Percentiles rank a stretch among this genome's conserved stretches.
These are phyloP conservation scores for Lactuca saligna DNA, from an alignment of 129 eudicot species.

Conservation along the genomic window DNA sequence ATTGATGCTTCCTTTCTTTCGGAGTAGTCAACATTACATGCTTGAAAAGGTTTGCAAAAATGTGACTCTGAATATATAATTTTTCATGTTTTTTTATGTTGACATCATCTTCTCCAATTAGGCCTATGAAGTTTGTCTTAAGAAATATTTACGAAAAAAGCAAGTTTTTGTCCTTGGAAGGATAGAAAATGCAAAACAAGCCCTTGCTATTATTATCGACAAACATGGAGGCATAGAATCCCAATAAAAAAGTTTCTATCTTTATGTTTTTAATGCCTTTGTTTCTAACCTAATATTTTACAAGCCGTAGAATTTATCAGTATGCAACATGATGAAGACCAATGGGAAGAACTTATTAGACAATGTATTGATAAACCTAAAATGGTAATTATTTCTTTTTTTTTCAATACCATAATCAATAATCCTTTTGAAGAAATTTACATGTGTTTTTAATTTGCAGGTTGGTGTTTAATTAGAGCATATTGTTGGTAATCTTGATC, in stretches of 20 bases:
- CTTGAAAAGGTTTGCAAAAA: conserved; percentile 75
- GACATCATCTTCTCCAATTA: conserved; percentile 34
- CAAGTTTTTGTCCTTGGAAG: conserved; percentile 95
- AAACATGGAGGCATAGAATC: conserved; percentile 73
- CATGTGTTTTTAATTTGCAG: conserved; percentile 41
- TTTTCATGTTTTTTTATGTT: conserved; percentile 17
- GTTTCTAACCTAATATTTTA: conserved; percentile 18
- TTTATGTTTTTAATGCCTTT: background rate
- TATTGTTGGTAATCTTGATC: conserved; percentile 97
- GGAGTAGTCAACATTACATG: conserved; percentile 93
- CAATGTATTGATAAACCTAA: conserved; percentile 88
- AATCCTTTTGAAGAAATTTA: background rate
- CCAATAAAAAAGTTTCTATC: background rate
- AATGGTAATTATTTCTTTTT: conserved; percentile 66
- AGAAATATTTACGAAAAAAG: conserved; percentile 67
- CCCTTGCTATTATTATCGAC: conserved; percentile 85
- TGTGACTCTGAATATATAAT: background rate
- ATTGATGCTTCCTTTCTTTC: conserved; percentile 93
- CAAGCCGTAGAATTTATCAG: conserved; percentile 95
- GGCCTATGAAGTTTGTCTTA: conserved; percentile 91
- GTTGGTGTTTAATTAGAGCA: conserved; percentile 95
- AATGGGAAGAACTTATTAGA: conserved; percentile 92
- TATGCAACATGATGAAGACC: conserved; percentile 95
- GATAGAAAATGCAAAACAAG: conserved; percentile 88
- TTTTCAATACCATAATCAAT: background rate